Percentiles rank a stretch among this genome's conserved stretches.
Conservation (phyloP, 2,329 filamentous ascomycete species). For the Neonectria hederae region DNA sequence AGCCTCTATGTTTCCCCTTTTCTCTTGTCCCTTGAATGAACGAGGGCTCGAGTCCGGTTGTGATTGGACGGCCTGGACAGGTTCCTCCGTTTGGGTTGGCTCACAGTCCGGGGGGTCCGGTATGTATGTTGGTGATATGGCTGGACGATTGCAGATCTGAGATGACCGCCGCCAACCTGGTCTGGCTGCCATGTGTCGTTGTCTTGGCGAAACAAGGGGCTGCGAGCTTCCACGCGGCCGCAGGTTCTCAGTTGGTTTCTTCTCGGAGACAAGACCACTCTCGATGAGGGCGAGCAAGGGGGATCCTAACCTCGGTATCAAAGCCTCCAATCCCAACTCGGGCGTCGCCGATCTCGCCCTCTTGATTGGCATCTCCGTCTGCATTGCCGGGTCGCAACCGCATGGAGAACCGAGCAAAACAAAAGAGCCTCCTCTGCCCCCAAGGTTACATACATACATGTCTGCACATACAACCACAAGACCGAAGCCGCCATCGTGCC, state of each 20-base stretch:
- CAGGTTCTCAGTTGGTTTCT: not conserved
- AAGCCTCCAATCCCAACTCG: not conserved
- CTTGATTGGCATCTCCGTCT: no score
- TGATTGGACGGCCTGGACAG: conserved; percentile 3
- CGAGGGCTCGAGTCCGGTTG: not conserved
- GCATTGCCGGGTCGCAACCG: not conserved
- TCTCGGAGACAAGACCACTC: not conserved
- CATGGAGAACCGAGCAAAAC: not conserved
- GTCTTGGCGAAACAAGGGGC: not conserved
- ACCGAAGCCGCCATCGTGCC: not conserved
- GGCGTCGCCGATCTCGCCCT: not conserved
- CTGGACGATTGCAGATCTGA: not conserved
- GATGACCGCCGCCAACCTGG: not conserved
- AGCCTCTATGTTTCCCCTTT: conserved; percentile 13
- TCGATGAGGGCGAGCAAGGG: not conserved
- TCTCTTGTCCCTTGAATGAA: conserved; percentile 10
- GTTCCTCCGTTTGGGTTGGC: no score
- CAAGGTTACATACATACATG: no score
- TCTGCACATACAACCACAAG: no score
- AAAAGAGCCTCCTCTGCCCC: no score
- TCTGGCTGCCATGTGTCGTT: not conserved
- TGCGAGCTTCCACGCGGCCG: no score
- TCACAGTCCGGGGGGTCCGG: not conserved
- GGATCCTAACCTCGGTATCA: not conserved
- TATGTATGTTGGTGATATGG: not conserved